Conservation (phyloP, 164 flowering plant species). For the Chimonanthus praecox region DNA sequence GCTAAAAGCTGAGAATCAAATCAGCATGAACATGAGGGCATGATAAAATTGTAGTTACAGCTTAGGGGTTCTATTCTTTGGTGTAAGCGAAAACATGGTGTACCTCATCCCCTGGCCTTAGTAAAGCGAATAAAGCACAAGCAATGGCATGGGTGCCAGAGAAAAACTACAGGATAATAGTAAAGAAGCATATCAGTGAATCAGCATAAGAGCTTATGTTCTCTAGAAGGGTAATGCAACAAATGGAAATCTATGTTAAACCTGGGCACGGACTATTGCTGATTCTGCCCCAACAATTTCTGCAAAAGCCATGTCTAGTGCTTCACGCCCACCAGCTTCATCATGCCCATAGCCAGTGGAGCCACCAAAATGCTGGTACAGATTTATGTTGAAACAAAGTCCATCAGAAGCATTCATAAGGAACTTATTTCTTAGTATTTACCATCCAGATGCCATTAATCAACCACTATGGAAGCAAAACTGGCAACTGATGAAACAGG, state of each 20-base stretch:
- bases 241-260: conserved; percentile 13
- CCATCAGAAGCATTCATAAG: not conserved
- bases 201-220: not conserved
- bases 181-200: not conserved
- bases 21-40: conserved; percentile 21
- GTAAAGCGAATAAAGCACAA: conserved; percentile 79
- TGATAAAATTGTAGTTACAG: conserved; percentile 4
- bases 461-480: too few relatives aligned
- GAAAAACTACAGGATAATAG: conserved; percentile 51
- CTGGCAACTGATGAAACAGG: too few relatives aligned
- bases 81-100: conserved; percentile 7
- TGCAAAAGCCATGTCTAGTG: conserved; percentile 78
- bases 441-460: not conserved
- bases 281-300: conserved; percentile 87
- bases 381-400: not conserved
- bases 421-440: not conserved
- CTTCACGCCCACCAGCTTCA: conserved; percentile 93
- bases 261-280: conserved; percentile 86
- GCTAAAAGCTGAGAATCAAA: conserved; percentile 68
- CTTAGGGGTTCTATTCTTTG: not conserved
- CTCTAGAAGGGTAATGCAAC: conserved; percentile 1
- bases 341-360: conserved; percentile 95
- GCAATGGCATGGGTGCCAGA: conserved; percentile 97
- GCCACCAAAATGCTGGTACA: conserved; percentile 72
- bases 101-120: conserved; percentile 95